Conservation (phyloP, 192 early-diverging fungal genomes). For the Coemansia sp. region DNA sequence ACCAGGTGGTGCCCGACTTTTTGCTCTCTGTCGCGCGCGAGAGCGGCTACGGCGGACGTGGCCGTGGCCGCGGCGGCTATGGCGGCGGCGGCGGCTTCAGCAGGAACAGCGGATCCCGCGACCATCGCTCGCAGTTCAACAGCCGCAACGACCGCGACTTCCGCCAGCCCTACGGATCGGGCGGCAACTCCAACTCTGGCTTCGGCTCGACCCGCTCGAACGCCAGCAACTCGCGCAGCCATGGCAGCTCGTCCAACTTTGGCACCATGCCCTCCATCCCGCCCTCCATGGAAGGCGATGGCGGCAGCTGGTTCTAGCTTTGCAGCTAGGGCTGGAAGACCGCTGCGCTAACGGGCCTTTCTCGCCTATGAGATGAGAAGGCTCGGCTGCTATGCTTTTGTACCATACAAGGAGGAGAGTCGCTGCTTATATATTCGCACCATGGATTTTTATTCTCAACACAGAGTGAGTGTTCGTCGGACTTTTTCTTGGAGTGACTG, state of each 20-base stretch:
- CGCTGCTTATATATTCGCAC: too few relatives aligned
- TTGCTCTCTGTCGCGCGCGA: constrained; percentile 71
- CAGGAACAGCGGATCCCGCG: constrained; percentile 26
- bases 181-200: constrained; percentile 3
- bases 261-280: constrained; percentile 24
- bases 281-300: constrained; percentile 40
- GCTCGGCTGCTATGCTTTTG: too few relatives aligned
- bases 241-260: constrained; percentile 5
- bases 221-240: constrained; percentile 11
- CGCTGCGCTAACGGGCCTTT: too few relatives aligned
- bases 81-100: constrained; percentile 39
- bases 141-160: constrained; percentile 33
- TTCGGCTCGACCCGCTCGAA: background rate
- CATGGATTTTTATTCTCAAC: too few relatives aligned
- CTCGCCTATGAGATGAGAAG: too few relatives aligned
- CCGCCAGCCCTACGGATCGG: constrained; percentile 14
- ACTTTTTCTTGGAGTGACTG: too few relatives aligned
- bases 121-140: constrained; percentile 15
- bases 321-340: too few relatives aligned
- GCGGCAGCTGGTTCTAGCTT: constrained; percentile 68
- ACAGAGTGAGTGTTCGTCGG: too few relatives aligned
- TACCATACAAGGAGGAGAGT: too few relatives aligned
- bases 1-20: constrained; percentile 88
- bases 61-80: constrained; percentile 58
- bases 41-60: constrained; percentile 51